Conservation (phyloP, 2,329 filamentous ascomycete genomes). For the Cladosporium colombiae region DNA sequence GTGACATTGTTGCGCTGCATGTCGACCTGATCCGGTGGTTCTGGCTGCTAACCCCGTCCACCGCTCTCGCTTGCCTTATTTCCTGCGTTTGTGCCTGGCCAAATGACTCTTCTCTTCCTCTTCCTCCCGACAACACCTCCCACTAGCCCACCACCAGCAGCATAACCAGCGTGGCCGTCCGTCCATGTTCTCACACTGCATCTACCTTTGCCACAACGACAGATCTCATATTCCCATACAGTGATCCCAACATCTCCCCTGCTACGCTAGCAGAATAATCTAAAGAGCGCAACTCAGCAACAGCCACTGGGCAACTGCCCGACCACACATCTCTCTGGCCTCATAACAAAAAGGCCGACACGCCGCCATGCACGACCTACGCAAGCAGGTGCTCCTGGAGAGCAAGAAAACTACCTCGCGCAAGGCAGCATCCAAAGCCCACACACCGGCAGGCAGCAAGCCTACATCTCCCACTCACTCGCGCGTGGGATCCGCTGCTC, state of each 20-base stretch:
- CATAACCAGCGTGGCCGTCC: background rate
- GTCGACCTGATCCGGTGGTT: background rate
- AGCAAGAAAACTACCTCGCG: slow-evolving; percentile 71
- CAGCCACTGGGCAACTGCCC: slow-evolving; percentile 7
- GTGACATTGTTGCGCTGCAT: slow-evolving; percentile 9
- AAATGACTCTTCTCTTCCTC: slow-evolving; percentile 10
- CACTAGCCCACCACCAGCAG: background rate
- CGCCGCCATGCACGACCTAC: slow-evolving; percentile 42
- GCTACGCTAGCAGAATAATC: background rate
- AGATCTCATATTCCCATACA: slow-evolving; percentile 19
- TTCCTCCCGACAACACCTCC: background rate
- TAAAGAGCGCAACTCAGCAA: slow-evolving; percentile 2
- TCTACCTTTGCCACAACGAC: slow-evolving; percentile 19
- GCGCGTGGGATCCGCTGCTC: slow-evolving; percentile 59
- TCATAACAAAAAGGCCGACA: background rate
- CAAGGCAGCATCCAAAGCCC: slow-evolving; percentile 62
- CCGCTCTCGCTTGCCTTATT: slow-evolving; percentile 19
- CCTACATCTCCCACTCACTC: slow-evolving; percentile 59
- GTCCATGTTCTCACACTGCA: slow-evolving; percentile 17
- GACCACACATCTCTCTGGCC: background rate
- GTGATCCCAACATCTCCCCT: background rate
- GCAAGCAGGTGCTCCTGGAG: slow-evolving; percentile 70
- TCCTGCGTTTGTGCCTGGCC: slow-evolving; percentile 3
- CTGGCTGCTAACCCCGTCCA: slow-evolving; percentile 11
- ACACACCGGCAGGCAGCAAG: slow-evolving; percentile 60